A percentile compares a stretch with the other conserved stretches of the same genome.
Conservation (phyloP, 306 rosid species). For the Vigna mungo region DNA sequence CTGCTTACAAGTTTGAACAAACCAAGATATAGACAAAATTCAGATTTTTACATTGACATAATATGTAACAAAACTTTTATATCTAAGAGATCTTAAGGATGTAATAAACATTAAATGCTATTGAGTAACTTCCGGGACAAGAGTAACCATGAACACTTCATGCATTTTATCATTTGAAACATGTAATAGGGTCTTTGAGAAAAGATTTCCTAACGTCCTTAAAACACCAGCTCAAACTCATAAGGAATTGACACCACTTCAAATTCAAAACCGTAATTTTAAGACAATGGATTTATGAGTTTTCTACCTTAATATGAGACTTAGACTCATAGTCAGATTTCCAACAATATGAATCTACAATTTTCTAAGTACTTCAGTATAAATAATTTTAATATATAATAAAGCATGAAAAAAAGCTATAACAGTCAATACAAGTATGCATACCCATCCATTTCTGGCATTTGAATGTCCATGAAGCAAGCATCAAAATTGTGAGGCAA, state of each 20-base stretch:
- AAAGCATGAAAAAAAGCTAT: slow-evolving; percentile 12
- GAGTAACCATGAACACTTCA: background rate
- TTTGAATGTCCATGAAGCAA: slow-evolving; percentile 99
- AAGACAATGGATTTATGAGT: too few species aligned
- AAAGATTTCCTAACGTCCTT: too few species aligned
- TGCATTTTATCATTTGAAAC: background rate
- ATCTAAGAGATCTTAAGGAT: background rate
- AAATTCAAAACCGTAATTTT: too few species aligned
- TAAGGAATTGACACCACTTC: too few species aligned
- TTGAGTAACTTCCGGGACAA: background rate
- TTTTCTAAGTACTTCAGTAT: background rate
- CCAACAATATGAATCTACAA: background rate
- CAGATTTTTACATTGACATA: background rate
- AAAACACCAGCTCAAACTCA: too few species aligned
- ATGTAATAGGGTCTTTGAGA: too few species aligned
- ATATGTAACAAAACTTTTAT: background rate
- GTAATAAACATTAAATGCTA: background rate
- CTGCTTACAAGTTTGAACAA: background rate
- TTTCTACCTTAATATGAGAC: too few species aligned
- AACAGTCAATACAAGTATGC: background rate
- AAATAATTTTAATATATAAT: background rate
- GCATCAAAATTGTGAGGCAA: slow-evolving; percentile 90
- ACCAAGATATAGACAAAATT: background rate
- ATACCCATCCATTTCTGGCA: slow-evolving; percentile 99
- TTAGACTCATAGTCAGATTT: too few species aligned